A percentile compares a stretch with the other conserved stretches of the same genome.
phyloP scores from a whole-genome alignment of 1,139 yeast genomes.

The Pichia sp. region DNA sequence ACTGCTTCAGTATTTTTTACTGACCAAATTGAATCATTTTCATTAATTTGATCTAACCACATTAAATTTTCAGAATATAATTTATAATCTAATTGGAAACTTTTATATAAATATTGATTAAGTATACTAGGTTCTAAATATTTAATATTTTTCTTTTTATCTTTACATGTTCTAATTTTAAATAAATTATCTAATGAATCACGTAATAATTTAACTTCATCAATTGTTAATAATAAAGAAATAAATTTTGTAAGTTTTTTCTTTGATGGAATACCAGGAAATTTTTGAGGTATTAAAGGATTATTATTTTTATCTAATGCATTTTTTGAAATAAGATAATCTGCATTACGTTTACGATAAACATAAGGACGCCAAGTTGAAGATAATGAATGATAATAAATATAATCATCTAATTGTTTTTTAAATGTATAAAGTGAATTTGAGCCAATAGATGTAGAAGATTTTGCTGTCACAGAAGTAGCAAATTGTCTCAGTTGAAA shows the following conservation, averaged over 20 bases:
- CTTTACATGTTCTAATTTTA: conserved; percentile 9
- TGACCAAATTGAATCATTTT: conserved; percentile 13
- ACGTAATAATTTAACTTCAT: conserved; percentile 24
- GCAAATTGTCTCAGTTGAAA: conserved; percentile 1
- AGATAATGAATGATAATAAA: conserved; percentile 29
- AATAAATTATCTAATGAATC: conserved; percentile 8
- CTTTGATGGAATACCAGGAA: conserved; percentile 33
- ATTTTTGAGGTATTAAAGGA: conserved; percentile 34
- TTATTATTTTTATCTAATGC: conserved; percentile 39
- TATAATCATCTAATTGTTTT: conserved; percentile 26
- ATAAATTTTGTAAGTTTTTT: conserved; percentile 31
- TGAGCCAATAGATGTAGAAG: background rate
- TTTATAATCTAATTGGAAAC: conserved; percentile 20
- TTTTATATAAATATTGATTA: conserved; percentile 23
- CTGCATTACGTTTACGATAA: conserved; percentile 42
- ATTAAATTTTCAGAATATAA: conserved; percentile 17
- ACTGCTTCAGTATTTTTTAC: conserved; percentile 23
- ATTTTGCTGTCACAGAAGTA: background rate
- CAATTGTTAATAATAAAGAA: conserved; percentile 26
- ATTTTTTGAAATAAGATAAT: conserved; percentile 45
- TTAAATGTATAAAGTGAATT: conserved; percentile 23
- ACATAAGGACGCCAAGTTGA: conserved; percentile 35
- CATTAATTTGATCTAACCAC: conserved; percentile 11
- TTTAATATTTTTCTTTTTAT: conserved; percentile 3
- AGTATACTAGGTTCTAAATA: conserved; percentile 17